Percentiles rank a stretch among this genome's conserved stretches.
phyloP scores from a whole-genome alignment of 2,329 filamentous ascomycete genomes.

The Aplosporella prunicola region DNA sequence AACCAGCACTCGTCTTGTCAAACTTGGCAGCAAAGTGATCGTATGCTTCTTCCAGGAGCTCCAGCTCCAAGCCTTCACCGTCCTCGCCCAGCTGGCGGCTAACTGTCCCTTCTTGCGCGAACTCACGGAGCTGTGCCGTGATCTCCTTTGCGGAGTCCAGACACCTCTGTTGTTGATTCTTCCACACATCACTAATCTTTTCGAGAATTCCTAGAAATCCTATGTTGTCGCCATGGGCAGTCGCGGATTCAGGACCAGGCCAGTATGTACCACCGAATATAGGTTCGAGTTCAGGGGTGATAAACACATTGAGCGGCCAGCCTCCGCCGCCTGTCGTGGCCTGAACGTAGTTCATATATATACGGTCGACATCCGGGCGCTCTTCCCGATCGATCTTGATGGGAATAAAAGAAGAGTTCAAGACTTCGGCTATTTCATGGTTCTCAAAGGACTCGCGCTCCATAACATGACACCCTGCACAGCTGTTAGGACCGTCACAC shows the following conservation, averaged over 20 bases:
- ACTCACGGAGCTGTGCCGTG: constrained; percentile 69
- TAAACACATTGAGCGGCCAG: constrained; percentile 94
- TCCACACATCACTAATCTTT: constrained; percentile 68
- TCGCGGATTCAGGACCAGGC: constrained; percentile 63
- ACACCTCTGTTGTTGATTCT: constrained; percentile 73
- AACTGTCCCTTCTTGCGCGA: constrained; percentile 78
- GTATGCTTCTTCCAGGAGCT: constrained; percentile 84
- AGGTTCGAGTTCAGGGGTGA: constrained; percentile 85
- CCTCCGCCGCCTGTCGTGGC: constrained; percentile 83
- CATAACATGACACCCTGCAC: constrained; percentile 64
- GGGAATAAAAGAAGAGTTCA: constrained; percentile 83
- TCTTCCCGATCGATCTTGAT: constrained; percentile 91
- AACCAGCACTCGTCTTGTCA: constrained; percentile 70
- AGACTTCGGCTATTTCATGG: constrained; percentile 63
- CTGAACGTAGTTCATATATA: constrained; percentile 98
- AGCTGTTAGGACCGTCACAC: constrained; percentile 6
- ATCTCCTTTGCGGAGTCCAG: constrained; percentile 77
- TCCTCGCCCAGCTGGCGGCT: constrained; percentile 32
- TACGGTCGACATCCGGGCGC: constrained; percentile 83
- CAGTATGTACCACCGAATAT: constrained; percentile 96
- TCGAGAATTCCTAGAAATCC: constrained; percentile 74
- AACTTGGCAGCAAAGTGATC: constrained; percentile 72
- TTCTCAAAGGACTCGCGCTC: constrained; percentile 86
- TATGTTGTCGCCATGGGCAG: constrained; percentile 45
- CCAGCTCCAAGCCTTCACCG: constrained; percentile 69